These are phyloP conservation scores for Kalmanozyma brasiliensis DNA, from an alignment of 1,284 basidiomycete species.

Conservation along the genomic window DNA sequence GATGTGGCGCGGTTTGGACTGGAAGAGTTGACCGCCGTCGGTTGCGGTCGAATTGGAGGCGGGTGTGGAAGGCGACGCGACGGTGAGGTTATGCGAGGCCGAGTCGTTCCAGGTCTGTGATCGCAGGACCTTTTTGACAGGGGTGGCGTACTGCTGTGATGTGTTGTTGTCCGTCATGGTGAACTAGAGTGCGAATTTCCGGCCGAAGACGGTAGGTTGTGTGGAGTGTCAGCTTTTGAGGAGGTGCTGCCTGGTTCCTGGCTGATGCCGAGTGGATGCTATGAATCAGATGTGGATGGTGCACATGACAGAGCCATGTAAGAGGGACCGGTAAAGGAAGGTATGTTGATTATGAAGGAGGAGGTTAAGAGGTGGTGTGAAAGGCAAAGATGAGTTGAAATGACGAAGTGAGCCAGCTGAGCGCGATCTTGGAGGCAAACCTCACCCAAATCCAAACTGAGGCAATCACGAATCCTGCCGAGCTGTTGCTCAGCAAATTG, in stretches of 20 bases:
- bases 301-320: constrained; percentile 13
- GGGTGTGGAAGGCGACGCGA: constrained; percentile 36
- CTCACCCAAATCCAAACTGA: too few species aligned
- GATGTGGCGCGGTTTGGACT: constrained; percentile 30
- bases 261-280: constrained; percentile 3
- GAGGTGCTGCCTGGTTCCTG: neutral
- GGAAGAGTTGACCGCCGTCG: constrained; percentile 30
- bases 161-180: constrained; percentile 21
- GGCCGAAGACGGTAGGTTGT: too few species aligned
- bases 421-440: neutral
- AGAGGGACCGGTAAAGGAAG: neutral
- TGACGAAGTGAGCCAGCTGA: constrained; percentile 3
- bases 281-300: constrained; percentile 5
- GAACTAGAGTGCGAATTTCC: too few species aligned
- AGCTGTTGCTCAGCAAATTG: constrained; percentile 4
- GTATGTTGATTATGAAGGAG: neutral
- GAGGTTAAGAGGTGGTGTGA: constrained; percentile 2
- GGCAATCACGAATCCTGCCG: too few species aligned
- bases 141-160: constrained; percentile 40
- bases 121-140: constrained; percentile 24
- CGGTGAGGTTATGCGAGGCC: constrained; percentile 21
- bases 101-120: constrained; percentile 34
- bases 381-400: neutral
- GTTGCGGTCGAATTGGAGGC: constrained; percentile 14
- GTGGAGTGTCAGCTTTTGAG: too few species aligned